Conservation (phyloP, 1,139 yeast genomes). For the Hemisphaericaspora subhashii region DNA sequence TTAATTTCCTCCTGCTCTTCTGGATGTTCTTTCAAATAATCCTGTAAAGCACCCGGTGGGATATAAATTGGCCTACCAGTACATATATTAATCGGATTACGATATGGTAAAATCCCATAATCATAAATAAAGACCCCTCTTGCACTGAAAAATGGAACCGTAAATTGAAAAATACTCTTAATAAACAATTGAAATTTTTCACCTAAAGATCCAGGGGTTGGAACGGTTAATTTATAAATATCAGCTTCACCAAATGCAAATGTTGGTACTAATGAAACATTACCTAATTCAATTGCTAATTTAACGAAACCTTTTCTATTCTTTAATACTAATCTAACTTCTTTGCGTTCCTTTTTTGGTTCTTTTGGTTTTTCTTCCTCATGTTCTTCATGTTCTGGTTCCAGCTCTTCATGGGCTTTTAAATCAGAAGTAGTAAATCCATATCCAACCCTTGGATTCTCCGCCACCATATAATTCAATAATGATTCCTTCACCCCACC, state of each 20-base stretch:
- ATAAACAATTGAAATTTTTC: conserved; percentile 66
- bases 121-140: conserved; percentile 92
- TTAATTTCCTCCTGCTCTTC: conserved; percentile 17
- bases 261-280: conserved; percentile 79
- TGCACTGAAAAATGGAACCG: conserved; percentile 89
- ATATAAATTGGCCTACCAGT: conserved; percentile 81
- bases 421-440: conserved; percentile 50
- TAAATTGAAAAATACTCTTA: conserved; percentile 73
- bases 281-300: conserved; percentile 77
- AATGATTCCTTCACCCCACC: conserved; percentile 96
- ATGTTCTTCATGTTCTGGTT: not conserved
- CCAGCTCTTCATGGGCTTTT: no score
- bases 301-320: conserved; percentile 88
- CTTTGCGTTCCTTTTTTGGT: conserved; percentile 14
- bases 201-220: conserved; percentile 51
- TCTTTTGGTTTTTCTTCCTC: not conserved
- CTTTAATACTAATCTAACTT: conserved; percentile 58
- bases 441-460: conserved; percentile 35
- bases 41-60: conserved; percentile 44
- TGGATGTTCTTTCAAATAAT: conserved; percentile 31
- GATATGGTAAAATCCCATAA: conserved; percentile 84
- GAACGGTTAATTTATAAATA: conserved; percentile 62
- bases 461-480: conserved; percentile 44
- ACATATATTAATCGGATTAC: conserved; percentile 77
- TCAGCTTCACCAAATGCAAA: conserved; percentile 94